phyloP scores from a whole-genome alignment of 768 basidiomycete species.

The Ephemerocybe angulata region DNA sequence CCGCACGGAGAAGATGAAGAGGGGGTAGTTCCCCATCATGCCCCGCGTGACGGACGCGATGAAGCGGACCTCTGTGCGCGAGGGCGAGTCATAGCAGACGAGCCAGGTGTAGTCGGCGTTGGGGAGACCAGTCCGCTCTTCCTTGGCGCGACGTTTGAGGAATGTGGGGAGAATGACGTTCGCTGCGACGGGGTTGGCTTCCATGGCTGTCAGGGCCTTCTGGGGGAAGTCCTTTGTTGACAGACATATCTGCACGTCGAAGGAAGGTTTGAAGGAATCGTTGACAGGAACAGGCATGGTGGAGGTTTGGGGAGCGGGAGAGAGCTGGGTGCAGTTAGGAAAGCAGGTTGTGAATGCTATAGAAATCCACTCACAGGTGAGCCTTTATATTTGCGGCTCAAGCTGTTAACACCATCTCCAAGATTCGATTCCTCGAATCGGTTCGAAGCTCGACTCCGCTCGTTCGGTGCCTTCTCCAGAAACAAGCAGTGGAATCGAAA shows the following conservation, averaged over 20 bases:
- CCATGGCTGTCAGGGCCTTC: slow-evolving; percentile 34
- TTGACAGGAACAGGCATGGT: not conserved
- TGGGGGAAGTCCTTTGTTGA: slow-evolving; percentile 33
- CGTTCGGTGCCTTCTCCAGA: no score
- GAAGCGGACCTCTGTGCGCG: slow-evolving; percentile 37
- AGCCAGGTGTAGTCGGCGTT: slow-evolving; percentile 33
- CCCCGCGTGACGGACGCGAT: slow-evolving; percentile 60
- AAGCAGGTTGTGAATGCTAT: no score
- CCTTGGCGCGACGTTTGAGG: slow-evolving; percentile 22
- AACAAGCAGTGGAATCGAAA: no score
- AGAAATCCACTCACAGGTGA: no score
- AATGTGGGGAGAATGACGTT: slow-evolving; percentile 41
- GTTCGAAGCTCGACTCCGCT: no score
- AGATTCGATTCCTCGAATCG: no score
- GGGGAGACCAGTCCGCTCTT: slow-evolving; percentile 10
- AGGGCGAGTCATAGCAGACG: slow-evolving; percentile 18
- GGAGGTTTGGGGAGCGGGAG: no score
- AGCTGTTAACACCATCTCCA: no score
- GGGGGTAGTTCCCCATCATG: slow-evolving; percentile 55
- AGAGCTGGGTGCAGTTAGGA: no score
- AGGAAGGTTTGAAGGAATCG: not conserved
- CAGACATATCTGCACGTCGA: slow-evolving; percentile 7
- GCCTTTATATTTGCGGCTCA: no score
- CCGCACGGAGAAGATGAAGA: slow-evolving; percentile 57
- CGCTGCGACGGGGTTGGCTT: slow-evolving; percentile 33